Conservation (phyloP, 129 eudicot genomes). For the Centaurea solstitialis region DNA sequence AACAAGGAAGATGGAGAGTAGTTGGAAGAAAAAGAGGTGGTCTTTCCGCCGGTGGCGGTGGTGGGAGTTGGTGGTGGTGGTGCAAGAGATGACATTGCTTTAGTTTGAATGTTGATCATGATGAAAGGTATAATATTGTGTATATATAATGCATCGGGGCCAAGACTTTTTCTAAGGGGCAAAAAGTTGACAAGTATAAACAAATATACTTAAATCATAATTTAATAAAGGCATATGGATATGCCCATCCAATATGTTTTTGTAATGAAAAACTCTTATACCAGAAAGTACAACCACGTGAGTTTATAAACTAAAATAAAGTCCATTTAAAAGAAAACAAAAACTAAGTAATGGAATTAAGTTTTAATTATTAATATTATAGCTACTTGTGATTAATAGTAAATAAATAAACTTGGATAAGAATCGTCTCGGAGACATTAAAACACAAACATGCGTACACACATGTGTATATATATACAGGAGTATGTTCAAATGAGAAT, state of each 20-base stretch:
- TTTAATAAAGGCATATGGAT: not conserved
- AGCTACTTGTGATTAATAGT: too few relatives aligned
- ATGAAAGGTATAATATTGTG: not conserved
- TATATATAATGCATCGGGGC: conserved; percentile 31
- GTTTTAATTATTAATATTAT: too few relatives aligned
- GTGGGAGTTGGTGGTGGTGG: conserved; percentile 25
- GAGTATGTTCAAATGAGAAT: too few relatives aligned
- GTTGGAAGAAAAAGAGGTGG: conserved; percentile 30
- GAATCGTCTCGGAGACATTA: too few relatives aligned
- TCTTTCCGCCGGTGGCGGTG: conserved; percentile 15
- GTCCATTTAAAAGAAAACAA: too few relatives aligned
- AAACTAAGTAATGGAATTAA: not conserved
- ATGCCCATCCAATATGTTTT: not conserved
- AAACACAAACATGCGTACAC: too few relatives aligned
- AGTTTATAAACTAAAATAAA: not conserved
- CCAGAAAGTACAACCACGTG: not conserved
- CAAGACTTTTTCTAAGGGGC: conserved; percentile 25
- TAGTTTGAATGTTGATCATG: not conserved
- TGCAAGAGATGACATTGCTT: conserved; percentile 34
- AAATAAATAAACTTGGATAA: too few relatives aligned
- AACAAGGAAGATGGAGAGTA: conserved; percentile 24
- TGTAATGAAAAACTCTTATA: too few relatives aligned
- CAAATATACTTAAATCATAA: conserved; percentile 2
- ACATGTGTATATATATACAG: too few relatives aligned
- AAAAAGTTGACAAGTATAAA: conserved; percentile 24